Evolutionary conservation across 23 red algal species (phyloP), one percentile per base, ranked within the genome.

Genomic region (Gracilaria domingensis): DNA sequence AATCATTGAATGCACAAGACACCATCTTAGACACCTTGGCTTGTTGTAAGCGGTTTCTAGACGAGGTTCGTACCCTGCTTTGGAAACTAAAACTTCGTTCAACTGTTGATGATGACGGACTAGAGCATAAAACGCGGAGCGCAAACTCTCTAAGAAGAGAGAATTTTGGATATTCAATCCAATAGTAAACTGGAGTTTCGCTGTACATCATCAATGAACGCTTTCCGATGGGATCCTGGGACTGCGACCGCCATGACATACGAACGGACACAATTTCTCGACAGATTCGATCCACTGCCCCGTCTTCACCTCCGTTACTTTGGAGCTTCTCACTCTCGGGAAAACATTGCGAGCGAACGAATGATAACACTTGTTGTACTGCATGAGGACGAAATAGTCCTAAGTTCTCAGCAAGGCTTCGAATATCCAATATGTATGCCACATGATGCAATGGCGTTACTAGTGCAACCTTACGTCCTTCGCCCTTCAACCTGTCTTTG

Each of bases 191-290:
- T 17, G 35, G 65, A 4, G 65, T 35, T 38, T 26, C 4, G 25
- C 25, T 70, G 35, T 70, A 70, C 35, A 70, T 70, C 65, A 34
- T 70, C 65, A 70, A 34, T 7, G 65, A 12, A 70, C 4, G 65
- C 65, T 9, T 12, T 36, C 13, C 35, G 35, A 70, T 17, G 5
- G 65, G 65, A 70, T 70, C 65, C 4, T 33, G 28, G 1, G 4
- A 5, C 4, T 70, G 8, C 16, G 65, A 70, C 4, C 35, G 35
- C 28, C 65, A 70, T 9, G 65, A 70, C 8, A 34, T 9, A 11
- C 65, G 8, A 12, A 38, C 12, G 8, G 30, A 4, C 14, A 70
- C 35, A 34, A 70, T 35, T 4, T 70, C 65, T 24, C 35, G 17
- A 17, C 65, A 28, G 35, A 70, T 24, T 4, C 65, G 65, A 9